These are phyloP conservation scores for Coniferiporia sulphurascens DNA, from an alignment of 1,284 basidiomycete species.

Conservation along the genomic window DNA sequence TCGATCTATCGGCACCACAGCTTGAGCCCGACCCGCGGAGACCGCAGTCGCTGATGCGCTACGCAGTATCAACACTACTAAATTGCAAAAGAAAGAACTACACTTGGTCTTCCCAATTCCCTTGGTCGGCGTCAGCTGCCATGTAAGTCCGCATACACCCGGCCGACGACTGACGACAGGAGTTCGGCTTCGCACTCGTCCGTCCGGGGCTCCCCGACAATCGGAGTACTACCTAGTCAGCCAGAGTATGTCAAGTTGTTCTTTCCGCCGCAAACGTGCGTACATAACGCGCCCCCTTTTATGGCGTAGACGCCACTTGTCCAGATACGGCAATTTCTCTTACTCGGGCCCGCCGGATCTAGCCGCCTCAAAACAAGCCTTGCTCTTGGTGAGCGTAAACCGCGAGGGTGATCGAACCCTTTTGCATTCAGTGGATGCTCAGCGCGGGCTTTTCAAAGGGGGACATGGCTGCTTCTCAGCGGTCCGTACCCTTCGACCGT, in stretches of 20 bases:
- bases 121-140: too few species aligned
- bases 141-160: too few species aligned
- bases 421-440: constrained; percentile 2
- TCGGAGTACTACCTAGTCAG: too few species aligned
- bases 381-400: constrained; percentile 10
- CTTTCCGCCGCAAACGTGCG: background rate
- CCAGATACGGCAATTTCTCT: background rate
- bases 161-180: too few species aligned
- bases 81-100: too few species aligned
- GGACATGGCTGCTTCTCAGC: background rate
- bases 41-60: too few species aligned
- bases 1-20: too few species aligned
- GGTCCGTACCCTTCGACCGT: constrained; percentile 1
- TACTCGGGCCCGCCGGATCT: background rate
- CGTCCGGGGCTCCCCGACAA: too few species aligned
- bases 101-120: too few species aligned
- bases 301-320: constrained; percentile 1
- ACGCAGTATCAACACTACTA: too few species aligned
- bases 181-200: too few species aligned
- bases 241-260: background rate
- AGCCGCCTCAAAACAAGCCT: constrained; percentile 5
- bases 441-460: background rate
- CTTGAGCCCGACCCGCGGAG: too few species aligned
- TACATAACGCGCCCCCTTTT: background rate
- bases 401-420: constrained; percentile 8